Conservation (phyloP, 2,329 filamentous ascomycete genomes). For the Apiospora saccharicola region DNA sequence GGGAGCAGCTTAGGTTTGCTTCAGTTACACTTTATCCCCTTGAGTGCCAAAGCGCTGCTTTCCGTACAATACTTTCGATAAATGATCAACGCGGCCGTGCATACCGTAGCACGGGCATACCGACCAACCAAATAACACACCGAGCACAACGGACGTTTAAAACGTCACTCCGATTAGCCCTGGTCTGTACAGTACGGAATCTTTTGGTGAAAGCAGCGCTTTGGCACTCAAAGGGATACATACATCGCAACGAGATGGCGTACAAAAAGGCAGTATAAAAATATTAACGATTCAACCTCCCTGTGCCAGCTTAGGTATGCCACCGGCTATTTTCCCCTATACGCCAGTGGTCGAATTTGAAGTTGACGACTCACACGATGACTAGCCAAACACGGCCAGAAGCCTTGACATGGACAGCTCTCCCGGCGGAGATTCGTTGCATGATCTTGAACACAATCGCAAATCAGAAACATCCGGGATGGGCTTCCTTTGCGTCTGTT, state of each 20-base stretch:
- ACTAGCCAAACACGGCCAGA: background rate
- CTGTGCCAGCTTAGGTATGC: background rate
- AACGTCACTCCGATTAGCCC: too few relatives aligned
- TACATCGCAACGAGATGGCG: background rate
- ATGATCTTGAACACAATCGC: slow-evolving; percentile 41
- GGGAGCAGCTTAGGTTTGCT: background rate
- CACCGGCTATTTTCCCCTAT: background rate
- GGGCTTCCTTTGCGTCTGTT: slow-evolving; percentile 44
- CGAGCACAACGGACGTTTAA: too few relatives aligned
- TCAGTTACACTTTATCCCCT: background rate
- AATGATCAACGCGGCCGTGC: too few relatives aligned
- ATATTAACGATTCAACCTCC: too few relatives aligned
- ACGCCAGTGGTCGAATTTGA: background rate
- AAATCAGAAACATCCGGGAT: slow-evolving; percentile 40
- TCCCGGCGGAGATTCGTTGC: slow-evolving; percentile 40
- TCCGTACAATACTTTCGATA: too few relatives aligned
- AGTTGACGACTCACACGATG: background rate
- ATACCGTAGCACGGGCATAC: too few relatives aligned
- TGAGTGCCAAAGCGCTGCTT: too few relatives aligned
- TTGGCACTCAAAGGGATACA: too few relatives aligned
- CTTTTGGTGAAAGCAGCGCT: too few relatives aligned
- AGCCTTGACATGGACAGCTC: background rate
- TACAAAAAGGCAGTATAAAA: background rate
- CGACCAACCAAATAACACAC: too few relatives aligned
- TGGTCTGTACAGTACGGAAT: too few relatives aligned